Evolutionary conservation across 208 protist genomes (phyloP).

Genomic region (Leishmania turanica): DNA sequence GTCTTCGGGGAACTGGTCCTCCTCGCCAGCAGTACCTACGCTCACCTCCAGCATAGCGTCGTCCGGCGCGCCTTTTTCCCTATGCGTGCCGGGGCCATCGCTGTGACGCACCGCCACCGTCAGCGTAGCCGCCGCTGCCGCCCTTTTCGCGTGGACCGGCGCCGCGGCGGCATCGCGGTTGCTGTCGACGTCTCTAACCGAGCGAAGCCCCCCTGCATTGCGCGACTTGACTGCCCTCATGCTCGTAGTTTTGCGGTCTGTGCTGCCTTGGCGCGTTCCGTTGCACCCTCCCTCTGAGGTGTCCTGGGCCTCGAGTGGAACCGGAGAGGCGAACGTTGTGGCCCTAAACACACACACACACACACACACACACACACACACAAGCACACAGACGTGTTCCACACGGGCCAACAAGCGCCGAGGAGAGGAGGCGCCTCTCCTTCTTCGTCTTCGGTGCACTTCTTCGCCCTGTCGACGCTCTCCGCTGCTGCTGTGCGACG

Average conservation of each 20-base stretch:
- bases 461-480: neutral
- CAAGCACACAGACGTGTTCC: neutral
- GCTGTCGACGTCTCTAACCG: neutral
- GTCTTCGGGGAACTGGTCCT: constrained; percentile 1
- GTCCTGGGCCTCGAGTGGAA: neutral
- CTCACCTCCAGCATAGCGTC: neutral
- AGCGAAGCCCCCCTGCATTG: neutral
- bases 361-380: neutral
- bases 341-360: neutral
- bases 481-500: neutral
- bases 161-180: neutral
- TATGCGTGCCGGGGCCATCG: neutral
- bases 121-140: neutral
- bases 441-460: neutral
- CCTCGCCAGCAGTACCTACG: neutral
- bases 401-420: neutral
- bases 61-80: neutral
- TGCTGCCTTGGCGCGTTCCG: neutral
- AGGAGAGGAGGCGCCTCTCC: neutral
- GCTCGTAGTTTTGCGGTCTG: neutral
- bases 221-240: constrained; percentile 5
- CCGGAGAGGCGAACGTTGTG: neutral
- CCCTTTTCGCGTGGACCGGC: too few relatives aligned
- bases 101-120: neutral
- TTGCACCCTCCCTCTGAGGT: neutral